phyloP scores from a whole-genome alignment of 2,329 filamentous ascomycete species.

The Cladosporium sp. region DNA sequence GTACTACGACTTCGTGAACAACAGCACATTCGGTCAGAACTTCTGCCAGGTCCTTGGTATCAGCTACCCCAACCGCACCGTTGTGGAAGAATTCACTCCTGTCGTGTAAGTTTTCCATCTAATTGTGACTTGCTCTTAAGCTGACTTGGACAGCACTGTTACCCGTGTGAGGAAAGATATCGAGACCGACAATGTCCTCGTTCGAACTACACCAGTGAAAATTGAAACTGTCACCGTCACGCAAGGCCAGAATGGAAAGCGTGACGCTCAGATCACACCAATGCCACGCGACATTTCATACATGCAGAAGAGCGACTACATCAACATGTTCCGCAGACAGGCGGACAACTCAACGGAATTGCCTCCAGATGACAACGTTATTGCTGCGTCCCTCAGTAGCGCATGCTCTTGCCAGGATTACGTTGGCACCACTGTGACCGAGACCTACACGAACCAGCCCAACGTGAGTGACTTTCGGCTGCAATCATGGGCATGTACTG shows the following conservation, averaged over 20 bases:
- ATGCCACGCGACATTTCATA: constrained; percentile 24
- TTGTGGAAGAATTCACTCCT: constrained; percentile 31
- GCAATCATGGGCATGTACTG: background rate
- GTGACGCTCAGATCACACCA: constrained; percentile 21
- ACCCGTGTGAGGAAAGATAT: constrained; percentile 26
- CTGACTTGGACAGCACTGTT: constrained; percentile 21
- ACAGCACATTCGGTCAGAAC: constrained; percentile 26
- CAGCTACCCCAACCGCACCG: constrained; percentile 30
- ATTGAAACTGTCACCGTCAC: constrained; percentile 31
- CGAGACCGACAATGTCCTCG: constrained; percentile 23
- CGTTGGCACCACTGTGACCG: constrained; percentile 28
- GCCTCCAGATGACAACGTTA: constrained; percentile 14
- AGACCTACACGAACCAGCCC: constrained; percentile 31
- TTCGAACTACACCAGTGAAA: constrained; percentile 26
- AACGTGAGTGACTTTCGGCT: constrained; percentile 21
- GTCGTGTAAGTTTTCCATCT: constrained; percentile 28
- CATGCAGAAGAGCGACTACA: constrained; percentile 11
- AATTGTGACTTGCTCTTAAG: background rate
- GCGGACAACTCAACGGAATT: constrained; percentile 11
- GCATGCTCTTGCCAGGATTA: constrained; percentile 36
- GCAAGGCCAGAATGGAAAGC: constrained; percentile 17
- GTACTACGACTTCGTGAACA: constrained; percentile 31
- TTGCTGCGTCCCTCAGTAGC: constrained; percentile 34
- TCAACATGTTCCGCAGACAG: constrained; percentile 15
- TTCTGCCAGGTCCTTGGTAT: constrained; percentile 30